Evolutionary conservation across 2,329 filamentous ascomycete species (phyloP).

Genomic region (Exophiala dermatitidis): DNA sequence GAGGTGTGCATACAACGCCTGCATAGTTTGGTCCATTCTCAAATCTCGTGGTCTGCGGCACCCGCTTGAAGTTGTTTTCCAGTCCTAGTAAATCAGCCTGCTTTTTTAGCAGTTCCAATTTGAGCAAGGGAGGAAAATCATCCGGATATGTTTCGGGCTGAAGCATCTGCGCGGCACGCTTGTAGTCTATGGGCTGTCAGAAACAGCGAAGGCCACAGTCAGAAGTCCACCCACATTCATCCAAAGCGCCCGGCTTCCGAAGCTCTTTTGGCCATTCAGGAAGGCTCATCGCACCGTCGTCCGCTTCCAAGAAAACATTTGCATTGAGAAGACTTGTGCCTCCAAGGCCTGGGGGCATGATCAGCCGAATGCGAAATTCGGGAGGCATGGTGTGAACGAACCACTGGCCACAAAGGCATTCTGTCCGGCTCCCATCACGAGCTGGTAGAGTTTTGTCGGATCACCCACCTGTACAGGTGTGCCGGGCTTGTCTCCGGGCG

Average conservation of each 20-base stretch:
- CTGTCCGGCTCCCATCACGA: constrained; percentile 29
- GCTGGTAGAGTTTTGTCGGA: constrained; percentile 29
- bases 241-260: neutral
- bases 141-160: constrained; percentile 8
- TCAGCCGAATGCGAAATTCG: no score
- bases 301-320: constrained; percentile 30
- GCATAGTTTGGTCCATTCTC: constrained; percentile 5
- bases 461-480: constrained; percentile 16
- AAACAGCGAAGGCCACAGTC: neutral
- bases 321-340: constrained; percentile 31
- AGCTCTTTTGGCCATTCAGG: constrained; percentile 5
- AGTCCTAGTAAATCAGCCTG: constrained; percentile 2
- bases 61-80: constrained; percentile 4
- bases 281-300: constrained; percentile 12
- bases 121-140: constrained; percentile 7
- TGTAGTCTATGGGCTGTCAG: constrained; percentile 1
- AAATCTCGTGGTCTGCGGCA: constrained; percentile 8
- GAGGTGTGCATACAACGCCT: neutral
- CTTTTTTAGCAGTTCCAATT: constrained; percentile 2
- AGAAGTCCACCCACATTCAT: neutral
- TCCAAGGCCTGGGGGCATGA: constrained; percentile 27
- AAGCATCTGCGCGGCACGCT: constrained; percentile 5
- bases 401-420: constrained; percentile 30
- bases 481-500: neutral
- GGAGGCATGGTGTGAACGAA: neutral